These are phyloP conservation scores for Guyanaporus albipodus DNA, from an alignment of 768 basidiomycete genomes.

Conservation along the genomic window DNA sequence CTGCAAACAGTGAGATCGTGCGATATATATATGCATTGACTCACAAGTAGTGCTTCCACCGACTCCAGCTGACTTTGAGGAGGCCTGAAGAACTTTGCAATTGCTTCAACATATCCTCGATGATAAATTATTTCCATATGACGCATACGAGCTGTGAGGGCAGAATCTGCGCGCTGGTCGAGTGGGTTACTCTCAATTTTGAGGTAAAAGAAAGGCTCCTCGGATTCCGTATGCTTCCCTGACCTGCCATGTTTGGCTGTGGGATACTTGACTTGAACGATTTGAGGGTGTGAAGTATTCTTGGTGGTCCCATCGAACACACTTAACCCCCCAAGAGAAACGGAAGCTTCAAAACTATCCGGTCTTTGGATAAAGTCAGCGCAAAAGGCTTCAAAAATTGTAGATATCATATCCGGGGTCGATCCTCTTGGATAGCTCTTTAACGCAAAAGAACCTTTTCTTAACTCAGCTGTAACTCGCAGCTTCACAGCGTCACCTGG, in stretches of 20 bases:
- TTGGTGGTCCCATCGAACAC: slow-evolving; percentile 90
- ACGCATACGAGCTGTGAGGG: slow-evolving; percentile 83
- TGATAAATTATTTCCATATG: slow-evolving; percentile 98
- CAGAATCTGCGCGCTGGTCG: slow-evolving; percentile 88
- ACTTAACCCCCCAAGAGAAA: slow-evolving; percentile 81
- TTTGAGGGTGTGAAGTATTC: slow-evolving; percentile 79
- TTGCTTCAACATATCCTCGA: slow-evolving; percentile 86
- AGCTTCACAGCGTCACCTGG: slow-evolving; percentile 79
- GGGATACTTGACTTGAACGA: slow-evolving; percentile 74
- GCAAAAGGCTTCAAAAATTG: slow-evolving; percentile 83
- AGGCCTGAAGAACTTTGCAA: slow-evolving; percentile 88
- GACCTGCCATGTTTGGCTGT: slow-evolving; percentile 33
- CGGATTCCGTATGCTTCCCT: slow-evolving; percentile 24
- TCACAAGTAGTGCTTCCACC: slow-evolving; percentile 84
- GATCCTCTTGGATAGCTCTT: slow-evolving; percentile 66
- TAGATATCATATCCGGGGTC: slow-evolving; percentile 71
- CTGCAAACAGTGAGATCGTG: slow-evolving; percentile 35
- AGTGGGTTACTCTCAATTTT: slow-evolving; percentile 92
- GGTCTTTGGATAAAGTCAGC: slow-evolving; percentile 82
- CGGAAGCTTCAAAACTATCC: slow-evolving; percentile 79
- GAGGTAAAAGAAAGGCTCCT: slow-evolving; percentile 78
- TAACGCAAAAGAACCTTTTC: slow-evolving; percentile 84
- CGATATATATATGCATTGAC: slow-evolving; percentile 21
- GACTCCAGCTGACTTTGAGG: slow-evolving; percentile 94
- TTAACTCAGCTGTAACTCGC: slow-evolving; percentile 70